A percentile compares a stretch with the other conserved stretches of the same genome.
Conservation (phyloP, 2,329 filamentous ascomycete species). For the Calonectria henricotiae region DNA sequence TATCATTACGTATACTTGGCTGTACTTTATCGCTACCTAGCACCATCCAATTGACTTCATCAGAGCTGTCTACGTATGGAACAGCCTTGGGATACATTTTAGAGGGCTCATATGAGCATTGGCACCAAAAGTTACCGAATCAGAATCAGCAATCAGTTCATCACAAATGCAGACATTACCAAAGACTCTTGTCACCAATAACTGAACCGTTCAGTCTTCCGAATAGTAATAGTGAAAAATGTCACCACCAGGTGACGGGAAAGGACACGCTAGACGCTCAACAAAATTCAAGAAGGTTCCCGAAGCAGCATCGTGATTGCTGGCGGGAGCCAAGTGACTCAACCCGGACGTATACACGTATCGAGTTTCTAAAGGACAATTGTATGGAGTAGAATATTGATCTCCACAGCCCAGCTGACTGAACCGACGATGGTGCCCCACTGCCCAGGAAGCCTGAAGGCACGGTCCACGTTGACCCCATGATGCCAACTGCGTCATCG, state of each 20-base stretch:
- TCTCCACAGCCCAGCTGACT: slow-evolving; percentile 22
- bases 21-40: too few relatives aligned
- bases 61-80: too few relatives aligned
- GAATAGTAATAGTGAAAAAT: not conserved
- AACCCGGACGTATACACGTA: slow-evolving; percentile 13
- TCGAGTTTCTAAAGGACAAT: slow-evolving; percentile 3
- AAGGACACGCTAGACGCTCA: slow-evolving; percentile 17
- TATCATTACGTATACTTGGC: too few relatives aligned
- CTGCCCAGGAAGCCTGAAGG: slow-evolving; percentile 27
- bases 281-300: slow-evolving; percentile 24
- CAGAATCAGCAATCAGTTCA: too few relatives aligned
- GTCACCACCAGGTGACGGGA: not conserved
- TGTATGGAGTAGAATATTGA: slow-evolving; percentile 7
- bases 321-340: slow-evolving; percentile 17
- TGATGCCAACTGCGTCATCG: slow-evolving; percentile 35
- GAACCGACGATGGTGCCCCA: slow-evolving; percentile 32
- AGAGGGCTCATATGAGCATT: too few relatives aligned
- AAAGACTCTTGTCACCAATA: not conserved
- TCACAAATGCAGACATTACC: too few relatives aligned
- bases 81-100: too few relatives aligned
- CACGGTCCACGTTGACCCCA: slow-evolving; percentile 35
- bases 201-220: not conserved
- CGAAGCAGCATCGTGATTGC: slow-evolving; percentile 16
- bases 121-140: too few relatives aligned
- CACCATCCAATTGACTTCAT: too few relatives aligned